Evolutionary conservation across 257 asterid species (phyloP).

Genomic region (Lycium barbarum): DNA sequence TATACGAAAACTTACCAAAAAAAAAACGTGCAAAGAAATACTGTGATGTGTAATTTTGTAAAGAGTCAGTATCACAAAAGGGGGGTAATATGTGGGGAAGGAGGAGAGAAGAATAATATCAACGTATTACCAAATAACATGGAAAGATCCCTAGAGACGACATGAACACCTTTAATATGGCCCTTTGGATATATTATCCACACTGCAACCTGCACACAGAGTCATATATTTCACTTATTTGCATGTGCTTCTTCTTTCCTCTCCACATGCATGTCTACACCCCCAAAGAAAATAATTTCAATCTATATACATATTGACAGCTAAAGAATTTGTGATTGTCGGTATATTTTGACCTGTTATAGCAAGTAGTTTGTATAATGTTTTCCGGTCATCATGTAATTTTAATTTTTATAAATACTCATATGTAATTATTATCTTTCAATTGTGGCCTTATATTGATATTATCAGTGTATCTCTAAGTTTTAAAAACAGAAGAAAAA

Average conservation of each 20-base stretch:
- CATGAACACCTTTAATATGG: constrained; percentile 16
- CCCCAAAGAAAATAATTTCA: not conserved
- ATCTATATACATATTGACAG: not conserved
- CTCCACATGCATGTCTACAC: constrained; percentile 66
- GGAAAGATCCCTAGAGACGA: constrained; percentile 90
- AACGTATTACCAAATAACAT: constrained; percentile 64
- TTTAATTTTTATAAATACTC: no score
- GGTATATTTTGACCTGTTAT: no score
- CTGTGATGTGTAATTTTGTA: not conserved
- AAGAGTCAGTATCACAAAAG: constrained; percentile 6
- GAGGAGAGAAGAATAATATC: constrained; percentile 62
- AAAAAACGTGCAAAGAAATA: not conserved
- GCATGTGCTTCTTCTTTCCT: constrained; percentile 73
- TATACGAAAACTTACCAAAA: not conserved
- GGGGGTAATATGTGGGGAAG: not conserved
- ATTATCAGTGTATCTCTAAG: no score
- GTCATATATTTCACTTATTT: constrained; percentile 53
- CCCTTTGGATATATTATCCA: constrained; percentile 51
- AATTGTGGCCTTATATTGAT: no score
- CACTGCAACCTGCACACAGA: constrained; percentile 43
- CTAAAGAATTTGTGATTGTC: no score
- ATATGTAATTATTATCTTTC: no score
- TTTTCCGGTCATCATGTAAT: no score
- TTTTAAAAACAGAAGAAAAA: not conserved
- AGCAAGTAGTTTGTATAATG: no score